Evolutionary conservation across 177 flowering plant genomes (phyloP).

Genomic region (Tripterygium wilfordii): DNA sequence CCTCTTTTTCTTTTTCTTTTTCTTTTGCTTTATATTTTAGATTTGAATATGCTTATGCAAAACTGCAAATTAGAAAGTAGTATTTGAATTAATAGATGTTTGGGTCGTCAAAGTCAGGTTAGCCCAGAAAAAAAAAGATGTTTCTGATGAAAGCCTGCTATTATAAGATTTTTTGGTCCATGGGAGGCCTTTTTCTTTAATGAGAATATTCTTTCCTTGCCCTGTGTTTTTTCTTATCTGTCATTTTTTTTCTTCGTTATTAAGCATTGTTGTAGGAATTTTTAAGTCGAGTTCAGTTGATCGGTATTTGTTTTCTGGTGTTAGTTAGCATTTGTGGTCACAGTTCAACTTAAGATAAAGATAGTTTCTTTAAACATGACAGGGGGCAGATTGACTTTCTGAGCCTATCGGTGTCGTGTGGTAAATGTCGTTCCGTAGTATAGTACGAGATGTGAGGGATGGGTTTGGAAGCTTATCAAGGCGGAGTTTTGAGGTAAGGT

Average conservation of each 20-base stretch:
- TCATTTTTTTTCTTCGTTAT: slow-evolving; percentile 19
- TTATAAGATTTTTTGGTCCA: slow-evolving; percentile 36
- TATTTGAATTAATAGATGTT: slow-evolving; percentile 2
- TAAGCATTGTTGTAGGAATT: slow-evolving; percentile 14
- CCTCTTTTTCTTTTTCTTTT: no score
- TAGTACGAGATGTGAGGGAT: slow-evolving; percentile 85
- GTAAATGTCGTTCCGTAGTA: slow-evolving; percentile 83
- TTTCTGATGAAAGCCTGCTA: slow-evolving; percentile 25
- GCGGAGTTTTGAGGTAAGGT: slow-evolving; percentile 67
- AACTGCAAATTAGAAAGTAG: not conserved
- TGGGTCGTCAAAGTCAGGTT: slow-evolving; percentile 4
- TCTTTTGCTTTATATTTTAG: no score
- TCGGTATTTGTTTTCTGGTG: slow-evolving; percentile 9
- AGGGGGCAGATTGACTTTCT: slow-evolving; percentile 1
- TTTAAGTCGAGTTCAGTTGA: slow-evolving; percentile 10
- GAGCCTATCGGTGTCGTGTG: slow-evolving; percentile 5
- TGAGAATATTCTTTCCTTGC: slow-evolving; percentile 35
- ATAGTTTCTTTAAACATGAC: slow-evolving; percentile 13
- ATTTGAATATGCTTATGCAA: no score
- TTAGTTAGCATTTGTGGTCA: no score
- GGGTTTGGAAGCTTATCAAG: slow-evolving; percentile 83
- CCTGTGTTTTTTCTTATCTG: slow-evolving; percentile 26
- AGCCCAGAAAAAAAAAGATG: slow-evolving; percentile 13
- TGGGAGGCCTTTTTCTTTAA: slow-evolving; percentile 23
- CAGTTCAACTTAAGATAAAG: not conserved